Conservation (phyloP, 2,329 filamentous ascomycete genomes). For the Penicillium crustosum region DNA sequence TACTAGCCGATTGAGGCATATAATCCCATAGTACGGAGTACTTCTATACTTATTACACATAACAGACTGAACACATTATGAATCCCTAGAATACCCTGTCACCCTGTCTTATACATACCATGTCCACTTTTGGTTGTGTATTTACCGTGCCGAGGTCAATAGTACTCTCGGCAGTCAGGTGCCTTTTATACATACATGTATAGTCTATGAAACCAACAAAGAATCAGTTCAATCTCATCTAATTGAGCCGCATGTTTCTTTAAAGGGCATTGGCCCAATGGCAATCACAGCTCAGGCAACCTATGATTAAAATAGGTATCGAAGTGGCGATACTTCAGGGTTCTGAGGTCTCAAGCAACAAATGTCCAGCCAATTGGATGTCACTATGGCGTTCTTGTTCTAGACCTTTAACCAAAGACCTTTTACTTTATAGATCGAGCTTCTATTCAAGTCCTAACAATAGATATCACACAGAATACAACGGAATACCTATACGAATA, state of each 20-base stretch:
- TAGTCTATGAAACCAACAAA: background rate
- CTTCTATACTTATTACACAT: background rate
- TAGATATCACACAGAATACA: background rate
- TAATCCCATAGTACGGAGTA: background rate
- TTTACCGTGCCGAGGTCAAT: conserved; percentile 6
- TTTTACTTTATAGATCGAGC: background rate
- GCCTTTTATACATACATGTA: background rate
- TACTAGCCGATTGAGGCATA: background rate
- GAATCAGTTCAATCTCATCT: background rate
- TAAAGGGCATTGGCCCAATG: background rate
- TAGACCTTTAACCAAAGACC: background rate
- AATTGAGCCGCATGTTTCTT: conserved; percentile 2
- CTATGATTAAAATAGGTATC: conserved; percentile 4
- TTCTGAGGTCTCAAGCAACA: conserved; percentile 3
- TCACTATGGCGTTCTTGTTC: background rate
- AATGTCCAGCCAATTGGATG: conserved; percentile 16
- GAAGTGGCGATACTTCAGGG: conserved; percentile 9
- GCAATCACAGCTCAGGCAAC: background rate
- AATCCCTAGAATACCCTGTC: background rate
- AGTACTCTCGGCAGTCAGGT: background rate
- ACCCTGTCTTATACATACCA: background rate
- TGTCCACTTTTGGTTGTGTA: background rate
- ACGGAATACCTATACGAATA: background rate
- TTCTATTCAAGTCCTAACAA: background rate
- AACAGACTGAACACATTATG: background rate